Conservation (phyloP, 164 flowering plant genomes). For the Tetracentron sinense region DNA sequence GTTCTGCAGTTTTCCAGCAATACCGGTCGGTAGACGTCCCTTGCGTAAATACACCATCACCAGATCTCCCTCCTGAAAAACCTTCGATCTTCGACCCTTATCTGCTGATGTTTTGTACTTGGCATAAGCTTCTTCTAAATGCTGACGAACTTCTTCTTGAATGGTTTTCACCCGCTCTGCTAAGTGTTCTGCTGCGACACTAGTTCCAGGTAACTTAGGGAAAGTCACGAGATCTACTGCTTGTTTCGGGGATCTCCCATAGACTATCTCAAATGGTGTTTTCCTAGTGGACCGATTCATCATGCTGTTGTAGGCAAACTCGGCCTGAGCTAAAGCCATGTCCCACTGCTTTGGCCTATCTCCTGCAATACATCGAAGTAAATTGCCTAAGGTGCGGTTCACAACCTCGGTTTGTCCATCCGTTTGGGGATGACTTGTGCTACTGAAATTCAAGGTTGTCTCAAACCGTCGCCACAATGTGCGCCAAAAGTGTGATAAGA, state of each 20-base stretch:
- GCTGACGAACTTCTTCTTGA: background rate
- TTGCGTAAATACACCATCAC: too few species aligned
- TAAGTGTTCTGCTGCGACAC: background rate
- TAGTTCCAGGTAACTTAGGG: background rate
- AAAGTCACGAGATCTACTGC: background rate
- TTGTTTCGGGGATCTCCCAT: background rate
- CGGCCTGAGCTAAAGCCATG: background rate
- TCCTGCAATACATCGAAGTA: slow-evolving; percentile 1
- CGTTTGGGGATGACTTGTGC: slow-evolving; percentile 3
- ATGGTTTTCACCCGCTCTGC: background rate
- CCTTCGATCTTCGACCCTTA: too few species aligned
- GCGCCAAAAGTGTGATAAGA: slow-evolving; percentile 8
- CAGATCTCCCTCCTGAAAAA: too few species aligned
- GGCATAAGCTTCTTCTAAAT: background rate
- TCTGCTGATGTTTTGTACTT: background rate
- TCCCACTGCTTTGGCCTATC: slow-evolving; percentile 17
- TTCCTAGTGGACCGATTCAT: background rate
- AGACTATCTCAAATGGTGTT: background rate
- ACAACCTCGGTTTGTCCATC: slow-evolving; percentile 9
- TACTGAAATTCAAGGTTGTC: background rate
- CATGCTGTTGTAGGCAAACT: slow-evolving; percentile 15
- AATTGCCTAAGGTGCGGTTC: background rate
- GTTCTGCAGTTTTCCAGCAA: too few species aligned
- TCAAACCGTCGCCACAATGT: slow-evolving; percentile 1
- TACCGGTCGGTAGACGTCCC: too few species aligned